phyloP scores from a whole-genome alignment of 164 flowering plant species.

The Magnolia officinalis region DNA sequence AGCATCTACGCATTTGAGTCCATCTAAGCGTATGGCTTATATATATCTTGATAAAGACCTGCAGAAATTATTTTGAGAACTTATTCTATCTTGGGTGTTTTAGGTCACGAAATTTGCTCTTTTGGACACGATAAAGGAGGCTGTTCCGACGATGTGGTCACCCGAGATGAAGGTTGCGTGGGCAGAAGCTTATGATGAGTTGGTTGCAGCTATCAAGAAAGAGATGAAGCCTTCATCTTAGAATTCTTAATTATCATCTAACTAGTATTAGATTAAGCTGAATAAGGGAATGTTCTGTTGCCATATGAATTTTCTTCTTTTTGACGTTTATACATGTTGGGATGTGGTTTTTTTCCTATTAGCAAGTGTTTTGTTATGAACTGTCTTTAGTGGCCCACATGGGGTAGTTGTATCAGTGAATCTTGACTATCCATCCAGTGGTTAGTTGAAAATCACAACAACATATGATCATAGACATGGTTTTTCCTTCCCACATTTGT shows the following conservation, averaged over 20 bases:
- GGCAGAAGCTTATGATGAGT: constrained; percentile 72
- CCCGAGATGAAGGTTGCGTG: constrained; percentile 78
- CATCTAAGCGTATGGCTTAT: too few species aligned
- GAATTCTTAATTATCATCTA: neutral
- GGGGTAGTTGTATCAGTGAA: too few species aligned
- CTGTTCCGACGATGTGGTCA: constrained; percentile 85
- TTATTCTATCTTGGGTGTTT: neutral
- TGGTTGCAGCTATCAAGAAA: constrained; percentile 61
- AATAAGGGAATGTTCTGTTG: neutral
- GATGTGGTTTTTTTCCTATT: neutral
- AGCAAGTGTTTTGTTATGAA: too few species aligned
- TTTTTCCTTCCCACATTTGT: too few species aligned
- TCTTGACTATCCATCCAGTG: too few species aligned
- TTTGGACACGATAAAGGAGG: constrained; percentile 77
- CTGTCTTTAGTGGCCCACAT: too few species aligned
- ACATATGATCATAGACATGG: too few species aligned
- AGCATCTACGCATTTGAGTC: too few species aligned
- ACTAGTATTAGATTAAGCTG: neutral
- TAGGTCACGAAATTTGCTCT: constrained; percentile 68
- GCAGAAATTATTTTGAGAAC: neutral
- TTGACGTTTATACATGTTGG: neutral
- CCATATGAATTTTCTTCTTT: too few species aligned
- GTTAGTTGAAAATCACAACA: too few species aligned
- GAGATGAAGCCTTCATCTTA: constrained; percentile 57
- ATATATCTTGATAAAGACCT: neutral